A percentile compares a stretch with the other conserved stretches of the same genome.
Conservation (phyloP, 441 rosid genomes). For the Gossypium trilobum region DNA sequence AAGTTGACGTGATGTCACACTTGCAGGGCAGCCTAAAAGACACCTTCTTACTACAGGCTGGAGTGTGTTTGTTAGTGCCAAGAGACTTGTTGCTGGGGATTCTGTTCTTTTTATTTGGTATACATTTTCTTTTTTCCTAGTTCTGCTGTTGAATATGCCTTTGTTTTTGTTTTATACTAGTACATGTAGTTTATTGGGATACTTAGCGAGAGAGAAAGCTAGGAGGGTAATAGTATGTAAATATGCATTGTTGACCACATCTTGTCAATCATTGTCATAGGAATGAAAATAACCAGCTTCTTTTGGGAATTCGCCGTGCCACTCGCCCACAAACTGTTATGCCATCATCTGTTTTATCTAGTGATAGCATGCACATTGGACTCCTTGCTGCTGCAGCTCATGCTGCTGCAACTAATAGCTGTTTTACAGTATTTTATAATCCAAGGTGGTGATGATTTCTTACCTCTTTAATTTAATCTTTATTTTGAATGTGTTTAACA, state of each 20-base stretch:
- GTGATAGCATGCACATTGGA: constrained; percentile 84
- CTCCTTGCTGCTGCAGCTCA: constrained; percentile 89
- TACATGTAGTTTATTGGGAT: constrained; percentile 7
- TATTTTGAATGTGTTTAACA: constrained; percentile 2
- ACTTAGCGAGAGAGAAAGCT: constrained; percentile 1
- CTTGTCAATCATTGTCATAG: constrained; percentile 24
- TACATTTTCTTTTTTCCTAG: not conserved
- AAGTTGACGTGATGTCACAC: not conserved
- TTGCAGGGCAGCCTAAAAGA: constrained; percentile 76
- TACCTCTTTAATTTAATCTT: not conserved
- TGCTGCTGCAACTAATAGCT: constrained; percentile 71
- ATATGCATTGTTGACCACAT: constrained; percentile 7
- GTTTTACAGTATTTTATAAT: constrained; percentile 65
- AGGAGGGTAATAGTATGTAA: not conserved
- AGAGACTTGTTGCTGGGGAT: constrained; percentile 69
- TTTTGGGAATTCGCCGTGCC: constrained; percentile 68
- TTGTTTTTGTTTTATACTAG: not conserved
- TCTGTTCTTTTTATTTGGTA: constrained; percentile 72
- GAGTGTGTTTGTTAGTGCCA: constrained; percentile 82
- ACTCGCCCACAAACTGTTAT: constrained; percentile 59
- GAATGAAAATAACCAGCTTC: constrained; percentile 67
- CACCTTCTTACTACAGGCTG: constrained; percentile 79
- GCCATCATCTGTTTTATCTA: constrained; percentile 73
- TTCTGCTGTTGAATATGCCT: not conserved
- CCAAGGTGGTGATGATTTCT: constrained; percentile 42